Evolutionary conservation across 78 protist genomes (phyloP).

Genomic region (Polysphondylium violaceum): DNA sequence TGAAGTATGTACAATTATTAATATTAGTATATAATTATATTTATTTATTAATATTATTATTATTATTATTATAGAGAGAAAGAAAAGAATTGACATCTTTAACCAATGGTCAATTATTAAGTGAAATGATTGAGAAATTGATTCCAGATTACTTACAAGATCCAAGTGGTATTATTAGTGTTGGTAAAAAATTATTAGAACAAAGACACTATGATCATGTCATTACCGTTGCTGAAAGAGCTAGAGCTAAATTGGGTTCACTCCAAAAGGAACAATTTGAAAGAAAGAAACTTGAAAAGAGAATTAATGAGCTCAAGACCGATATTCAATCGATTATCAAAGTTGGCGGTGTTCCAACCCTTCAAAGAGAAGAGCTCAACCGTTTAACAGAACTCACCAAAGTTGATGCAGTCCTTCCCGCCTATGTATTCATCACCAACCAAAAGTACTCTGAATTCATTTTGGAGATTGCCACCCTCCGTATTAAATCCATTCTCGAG

Average conservation of each 20-base stretch:
- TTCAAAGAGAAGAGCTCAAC: neutral
- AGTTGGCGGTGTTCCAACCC: conserved; percentile 14
- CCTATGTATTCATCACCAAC: neutral
- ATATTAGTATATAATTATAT: neutral
- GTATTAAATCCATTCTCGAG: conserved; percentile 42
- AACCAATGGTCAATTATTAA: conserved; percentile 29
- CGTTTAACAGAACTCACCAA: neutral
- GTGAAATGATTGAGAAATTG: conserved; percentile 41
- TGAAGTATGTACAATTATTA: neutral
- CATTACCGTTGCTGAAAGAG: conserved; percentile 46
- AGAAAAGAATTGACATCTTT: conserved; percentile 7
- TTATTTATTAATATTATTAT: neutral
- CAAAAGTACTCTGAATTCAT: neutral
- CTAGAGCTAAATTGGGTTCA: conserved; percentile 28
- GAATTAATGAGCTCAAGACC: neutral
- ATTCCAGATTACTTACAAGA: conserved; percentile 37
- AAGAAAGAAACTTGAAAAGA: neutral
- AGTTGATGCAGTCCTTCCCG: neutral
- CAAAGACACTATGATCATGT: conserved; percentile 54
- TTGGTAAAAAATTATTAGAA: conserved; percentile 24
- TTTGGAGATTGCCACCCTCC: conserved; percentile 5
- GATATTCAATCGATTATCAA: conserved; percentile 41
- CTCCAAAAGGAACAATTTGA: conserved; percentile 22
- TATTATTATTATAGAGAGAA: conserved; percentile 12
- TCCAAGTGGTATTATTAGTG: conserved; percentile 40